Conservation (phyloP, 2,329 filamentous ascomycete species). For the Diaporthe ampelina region DNA sequence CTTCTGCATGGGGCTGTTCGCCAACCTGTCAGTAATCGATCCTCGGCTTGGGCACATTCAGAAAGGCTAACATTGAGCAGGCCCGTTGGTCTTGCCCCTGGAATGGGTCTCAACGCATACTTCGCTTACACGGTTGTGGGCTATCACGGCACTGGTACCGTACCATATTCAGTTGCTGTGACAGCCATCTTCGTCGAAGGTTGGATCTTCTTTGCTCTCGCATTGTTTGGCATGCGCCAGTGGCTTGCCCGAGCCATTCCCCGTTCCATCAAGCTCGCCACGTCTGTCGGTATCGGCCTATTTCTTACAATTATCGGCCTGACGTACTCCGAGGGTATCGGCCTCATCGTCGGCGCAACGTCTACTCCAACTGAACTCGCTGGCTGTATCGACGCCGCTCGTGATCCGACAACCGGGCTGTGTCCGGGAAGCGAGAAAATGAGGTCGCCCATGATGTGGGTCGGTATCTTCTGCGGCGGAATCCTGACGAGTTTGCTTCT, state of each 20-base stretch:
- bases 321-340: slow-evolving; percentile 87
- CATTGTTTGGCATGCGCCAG: slow-evolving; percentile 84
- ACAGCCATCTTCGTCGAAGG: slow-evolving; percentile 93
- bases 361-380: slow-evolving; percentile 81
- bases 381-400: slow-evolving; percentile 70
- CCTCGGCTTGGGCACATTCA: background rate
- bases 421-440: slow-evolving; percentile 79
- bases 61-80: slow-evolving; percentile 44
- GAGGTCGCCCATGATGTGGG: slow-evolving; percentile 87
- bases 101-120: slow-evolving; percentile 89
- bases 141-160: slow-evolving; percentile 78
- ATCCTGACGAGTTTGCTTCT: slow-evolving; percentile 84
- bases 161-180: slow-evolving; percentile 82
- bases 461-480: slow-evolving; percentile 89
- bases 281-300: slow-evolving; percentile 86
- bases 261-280: slow-evolving; percentile 87
- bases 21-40: slow-evolving; percentile 73
- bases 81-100: slow-evolving; percentile 79
- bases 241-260: slow-evolving; percentile 90
- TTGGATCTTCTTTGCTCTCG: slow-evolving; percentile 85
- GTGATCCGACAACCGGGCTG: slow-evolving; percentile 60
- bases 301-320: slow-evolving; percentile 83
- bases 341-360: slow-evolving; percentile 77
- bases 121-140: slow-evolving; percentile 88
- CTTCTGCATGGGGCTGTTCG: slow-evolving; percentile 87